Evolutionary conservation across 148 eudicot species (phyloP), one percentile per base, ranked within the genome.

Genomic region (Gaultheria prostrata): DNA sequence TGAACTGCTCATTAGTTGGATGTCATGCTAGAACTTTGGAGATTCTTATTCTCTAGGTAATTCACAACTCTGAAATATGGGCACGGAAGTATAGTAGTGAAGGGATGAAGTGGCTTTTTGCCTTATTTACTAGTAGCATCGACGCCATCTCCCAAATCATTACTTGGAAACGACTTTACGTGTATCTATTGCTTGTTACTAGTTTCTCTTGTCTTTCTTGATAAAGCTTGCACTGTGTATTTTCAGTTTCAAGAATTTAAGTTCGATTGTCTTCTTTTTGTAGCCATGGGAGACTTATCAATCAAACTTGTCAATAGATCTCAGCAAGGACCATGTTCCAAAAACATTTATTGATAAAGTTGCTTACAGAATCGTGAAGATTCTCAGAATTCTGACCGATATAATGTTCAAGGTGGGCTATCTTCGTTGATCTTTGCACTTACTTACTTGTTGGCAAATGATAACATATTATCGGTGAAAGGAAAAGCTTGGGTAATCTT

Each of bases 281-380:
- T 85, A 94, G 98, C 98, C 98, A 71, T 92, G 95, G 96, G 96
- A 94, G 35, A 85, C 95, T 15, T 93, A 94, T 76, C 85, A 82
- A 69, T 86, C 96, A 21, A 92, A 94, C 85, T 39, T 91, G 88
- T 89, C 93, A 1, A 94, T 94, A 63, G 95, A 94, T 88, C 90
- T 94, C 15, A 50, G 83, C 39, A 94, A 93, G 88, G 95, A 92
- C 86, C 98, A 95, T 84, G 92, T 84, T 28, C 98, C 98, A 18
- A 95, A 85, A 89, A 91, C 86, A n/a, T 89, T 95, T 72, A 15
- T 87, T 15, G 97, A 95, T 87, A 95, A 91, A 87, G 69, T 95
- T 84, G 97, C 97, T 54, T 90, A 71, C 85, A 85, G 92, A 90
- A 92, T 93, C 0, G 98, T 95, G 89, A 93, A 95, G 85, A 89